Evolutionary conservation across 2,329 filamentous ascomycete species (phyloP), one percentile per base, ranked within the genome.

Genomic region (Hymenoscyphus linearis): DNA sequence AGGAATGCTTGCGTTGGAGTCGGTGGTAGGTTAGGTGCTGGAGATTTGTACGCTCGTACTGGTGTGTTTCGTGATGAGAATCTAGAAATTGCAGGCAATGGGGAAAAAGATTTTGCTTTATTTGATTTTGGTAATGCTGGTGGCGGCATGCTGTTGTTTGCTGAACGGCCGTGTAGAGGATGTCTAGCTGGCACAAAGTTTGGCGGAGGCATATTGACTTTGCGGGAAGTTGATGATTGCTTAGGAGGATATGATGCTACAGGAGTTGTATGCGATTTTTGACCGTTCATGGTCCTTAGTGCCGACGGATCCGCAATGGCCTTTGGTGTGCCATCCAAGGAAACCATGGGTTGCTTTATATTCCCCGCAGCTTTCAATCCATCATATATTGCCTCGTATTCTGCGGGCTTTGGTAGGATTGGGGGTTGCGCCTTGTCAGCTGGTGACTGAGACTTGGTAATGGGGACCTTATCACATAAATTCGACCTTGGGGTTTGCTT

Each of bases 1-100:
- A 84, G 72, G n/a, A 85, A 83, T 9, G 77, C 74, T 62, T 84
- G 82, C 0, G 82, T 85, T 64, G 79, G 81, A 31, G 73, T 71
- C 6, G 76, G 75, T 18, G 66, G 72, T 1, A 65, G 12, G 40
- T 53, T 34, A 13, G 40, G 27, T 18, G 34, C 18, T 44, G 16
- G 31, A 10, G 12, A 22, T 26, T 26, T 53, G 10, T 5, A 34
- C 10, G 4, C 12, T 53, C 13, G 25, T 10, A 22, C 44, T 25
- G 9, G 18, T 50, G 44, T 25, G 3, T 50, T 18, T 4, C 13
- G 44, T 3, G 3, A 6, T 25, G 18, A 50, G 4, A 9, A 25
- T 50, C 18, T 50, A 50, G 44, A 25, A 13, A 13, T 22, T 50
- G 40, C 16, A 9, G 2, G 6, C 31, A 31, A 31, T 18, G 44